Evolutionary conservation across 2,329 filamentous ascomycete species (phyloP), one percentile per base, ranked within the genome.

Genomic region (Fusarium sp.): DNA sequence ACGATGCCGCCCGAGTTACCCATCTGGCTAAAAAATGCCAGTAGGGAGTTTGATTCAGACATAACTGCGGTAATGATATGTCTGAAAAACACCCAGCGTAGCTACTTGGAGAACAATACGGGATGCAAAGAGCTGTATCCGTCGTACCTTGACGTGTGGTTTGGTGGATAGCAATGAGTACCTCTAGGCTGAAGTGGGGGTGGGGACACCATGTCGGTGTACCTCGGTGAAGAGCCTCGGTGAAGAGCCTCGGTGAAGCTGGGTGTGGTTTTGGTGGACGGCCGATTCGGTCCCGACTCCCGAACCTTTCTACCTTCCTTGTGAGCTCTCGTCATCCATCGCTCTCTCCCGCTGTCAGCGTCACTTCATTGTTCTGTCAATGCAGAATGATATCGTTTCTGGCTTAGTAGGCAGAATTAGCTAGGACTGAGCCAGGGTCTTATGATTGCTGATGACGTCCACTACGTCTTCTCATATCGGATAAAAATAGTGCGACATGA

Each of bases 1-100:
- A 87, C 75, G 52, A 82, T 70, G 47, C 78, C 78, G 34, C 81
- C 83, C 65, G 82, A 77, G 59, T 78, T 77, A 55, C 80, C 80
- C 78, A 85, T 83, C 60, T 78, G 67, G 51, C 79, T 77, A 65
- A 87, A 84, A 73, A 82, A 86, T 30, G 70, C 68, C 50, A 80
- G 70, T 50, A 83, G 68, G 10, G 66, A 54, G 40, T 69, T 69
- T 43, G 77, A 68, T 55, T 77, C 72, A 46, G 79, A 73, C 78
- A 84, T 84, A 61, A 71, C 77, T 63, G 49, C 38, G 32, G n/a
- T 45, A 19, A 12, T 20, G 28, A 19, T 38, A 10, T 44, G 46
- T 38, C 36, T 38, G 19, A 20, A 38, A 40, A 63, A 46, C 20
- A 40, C 46, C 36, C 19, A 17, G 32, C 26, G 34, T 38, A 28